phyloP scores from a whole-genome alignment of 495 filamentous ascomycete species.

The Hypomontagnella submonticulosa region DNA sequence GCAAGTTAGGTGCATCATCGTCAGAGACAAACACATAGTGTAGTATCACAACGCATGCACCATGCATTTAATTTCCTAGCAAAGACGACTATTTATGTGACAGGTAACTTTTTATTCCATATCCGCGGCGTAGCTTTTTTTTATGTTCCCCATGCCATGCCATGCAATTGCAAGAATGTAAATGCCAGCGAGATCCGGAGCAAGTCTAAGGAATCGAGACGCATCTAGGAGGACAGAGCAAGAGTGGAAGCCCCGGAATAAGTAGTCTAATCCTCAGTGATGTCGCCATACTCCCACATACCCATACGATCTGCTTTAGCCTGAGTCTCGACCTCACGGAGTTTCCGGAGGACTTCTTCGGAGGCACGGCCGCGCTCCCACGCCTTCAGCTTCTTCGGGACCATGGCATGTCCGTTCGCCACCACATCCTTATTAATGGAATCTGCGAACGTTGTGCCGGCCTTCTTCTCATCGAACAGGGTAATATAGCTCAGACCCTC shows the following conservation, averaged over 20 bases:
- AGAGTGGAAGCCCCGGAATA: not conserved
- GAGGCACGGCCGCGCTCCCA: slow-evolving; percentile 81
- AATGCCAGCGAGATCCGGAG: slow-evolving; percentile 15
- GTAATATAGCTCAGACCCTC: slow-evolving; percentile 86
- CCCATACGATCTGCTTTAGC: slow-evolving; percentile 82
- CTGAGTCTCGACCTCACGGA: slow-evolving; percentile 74
- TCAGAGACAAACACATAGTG: too few relatives aligned
- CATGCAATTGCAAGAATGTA: slow-evolving; percentile 22
- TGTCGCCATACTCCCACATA: slow-evolving; percentile 98
- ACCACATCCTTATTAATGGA: slow-evolving; percentile 90
- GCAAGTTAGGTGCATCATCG: not conserved
- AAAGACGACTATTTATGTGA: slow-evolving; percentile 6
- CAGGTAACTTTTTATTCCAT: slow-evolving; percentile 3
- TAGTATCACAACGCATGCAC: not conserved
- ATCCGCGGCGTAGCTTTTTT: slow-evolving; percentile 24
- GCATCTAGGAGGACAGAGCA: not conserved
- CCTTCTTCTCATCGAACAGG: slow-evolving; percentile 81
- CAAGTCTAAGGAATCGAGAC: slow-evolving; percentile 11
- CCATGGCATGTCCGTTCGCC: slow-evolving; percentile 85
- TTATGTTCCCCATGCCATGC: slow-evolving; percentile 23
- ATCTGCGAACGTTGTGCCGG: slow-evolving; percentile 56
- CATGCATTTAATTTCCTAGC: slow-evolving; percentile 13
- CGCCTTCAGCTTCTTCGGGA: slow-evolving; percentile 84
- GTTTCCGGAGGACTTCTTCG: slow-evolving; percentile 71
- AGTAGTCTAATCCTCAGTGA: slow-evolving; percentile 78